phyloP scores from a whole-genome alignment of 164 flowering plant species.

The Dillenia suffruticosa region DNA sequence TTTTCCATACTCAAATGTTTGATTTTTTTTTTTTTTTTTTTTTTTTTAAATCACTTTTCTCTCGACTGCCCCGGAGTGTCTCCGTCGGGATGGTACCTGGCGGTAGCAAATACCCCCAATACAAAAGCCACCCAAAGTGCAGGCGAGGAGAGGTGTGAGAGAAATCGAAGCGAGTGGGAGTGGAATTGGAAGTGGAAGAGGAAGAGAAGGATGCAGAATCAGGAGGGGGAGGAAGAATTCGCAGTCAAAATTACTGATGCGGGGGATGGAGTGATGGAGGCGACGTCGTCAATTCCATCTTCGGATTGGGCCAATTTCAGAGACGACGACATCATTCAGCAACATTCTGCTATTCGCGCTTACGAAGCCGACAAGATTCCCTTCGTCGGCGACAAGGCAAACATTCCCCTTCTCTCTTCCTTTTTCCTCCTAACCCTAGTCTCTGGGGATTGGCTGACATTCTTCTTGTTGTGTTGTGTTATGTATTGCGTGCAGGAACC shows the following conservation, averaged over 20 bases:
- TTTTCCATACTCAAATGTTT: too few relatives aligned
- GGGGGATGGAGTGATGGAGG: too few relatives aligned
- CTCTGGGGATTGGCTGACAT: conserved; percentile 52
- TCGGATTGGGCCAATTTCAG: conserved; percentile 46
- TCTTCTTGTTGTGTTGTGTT: conserved; percentile 23
- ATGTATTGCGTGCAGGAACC: conserved; percentile 71
- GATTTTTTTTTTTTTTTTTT: too few relatives aligned
- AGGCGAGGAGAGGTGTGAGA: too few relatives aligned
- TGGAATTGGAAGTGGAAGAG: too few relatives aligned
- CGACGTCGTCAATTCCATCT: too few relatives aligned
- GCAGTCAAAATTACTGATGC: conserved; percentile 4
- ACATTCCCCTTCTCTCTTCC: conserved; percentile 2
- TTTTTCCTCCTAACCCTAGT: neutral
- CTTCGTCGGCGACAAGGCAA: conserved; percentile 77
- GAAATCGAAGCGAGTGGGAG: too few relatives aligned
- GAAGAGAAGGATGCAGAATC: conserved; percentile 11
- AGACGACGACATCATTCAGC: conserved; percentile 74
- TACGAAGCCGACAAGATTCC: conserved; percentile 67
- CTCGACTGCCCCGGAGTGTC: too few relatives aligned
- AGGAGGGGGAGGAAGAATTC: conserved; percentile 20
- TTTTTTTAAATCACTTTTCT: too few relatives aligned
- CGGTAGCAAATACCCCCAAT: too few relatives aligned
- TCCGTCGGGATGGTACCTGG: too few relatives aligned
- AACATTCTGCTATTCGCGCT: conserved; percentile 53
- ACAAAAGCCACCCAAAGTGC: too few relatives aligned